Conservation (phyloP, 2,329 filamentous ascomycete genomes). For the Paecilomyces variotii region DNA sequence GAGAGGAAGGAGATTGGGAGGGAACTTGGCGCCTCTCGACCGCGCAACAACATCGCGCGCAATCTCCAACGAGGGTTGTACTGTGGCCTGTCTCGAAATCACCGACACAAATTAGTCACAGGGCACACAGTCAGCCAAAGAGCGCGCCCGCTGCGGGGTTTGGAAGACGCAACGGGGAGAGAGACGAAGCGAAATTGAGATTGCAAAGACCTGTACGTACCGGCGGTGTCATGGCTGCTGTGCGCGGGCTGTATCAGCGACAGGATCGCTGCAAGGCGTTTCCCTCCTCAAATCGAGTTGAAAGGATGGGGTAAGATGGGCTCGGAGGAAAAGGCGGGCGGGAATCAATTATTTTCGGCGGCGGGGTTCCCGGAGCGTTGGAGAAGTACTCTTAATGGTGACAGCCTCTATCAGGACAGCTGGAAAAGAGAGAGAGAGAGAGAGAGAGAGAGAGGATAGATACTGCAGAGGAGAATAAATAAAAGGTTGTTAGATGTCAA, state of each 20-base stretch:
- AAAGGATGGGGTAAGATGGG: neutral
- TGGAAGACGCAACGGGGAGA: neutral
- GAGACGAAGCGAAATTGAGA: neutral
- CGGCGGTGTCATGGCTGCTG: conserved; percentile 18
- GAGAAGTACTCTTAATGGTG: neutral
- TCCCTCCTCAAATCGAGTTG: neutral
- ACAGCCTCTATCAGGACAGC: neutral
- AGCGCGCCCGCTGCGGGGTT: neutral
- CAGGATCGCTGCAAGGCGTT: neutral
- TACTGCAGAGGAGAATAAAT: neutral
- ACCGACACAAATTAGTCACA: neutral
- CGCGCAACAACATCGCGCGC: conserved; percentile 49
- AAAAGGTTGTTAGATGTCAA: neutral
- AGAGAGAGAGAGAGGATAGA: neutral
- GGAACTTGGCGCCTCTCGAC: conserved; percentile 44
- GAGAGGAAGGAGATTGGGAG: conserved; percentile 72
- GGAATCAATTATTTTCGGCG: neutral
- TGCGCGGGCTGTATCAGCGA: conserved; percentile 3
- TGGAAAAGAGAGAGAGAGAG: neutral
- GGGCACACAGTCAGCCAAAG: neutral
- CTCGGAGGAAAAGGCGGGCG: neutral
- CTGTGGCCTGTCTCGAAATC: conserved; percentile 31
- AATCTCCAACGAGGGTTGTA: conserved; percentile 56
- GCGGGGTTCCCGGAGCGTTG: neutral
- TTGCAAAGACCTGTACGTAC: conserved; percentile 11